phyloP scores from a whole-genome alignment of 306 rosid genomes.

The Cucurbita pepo region DNA sequence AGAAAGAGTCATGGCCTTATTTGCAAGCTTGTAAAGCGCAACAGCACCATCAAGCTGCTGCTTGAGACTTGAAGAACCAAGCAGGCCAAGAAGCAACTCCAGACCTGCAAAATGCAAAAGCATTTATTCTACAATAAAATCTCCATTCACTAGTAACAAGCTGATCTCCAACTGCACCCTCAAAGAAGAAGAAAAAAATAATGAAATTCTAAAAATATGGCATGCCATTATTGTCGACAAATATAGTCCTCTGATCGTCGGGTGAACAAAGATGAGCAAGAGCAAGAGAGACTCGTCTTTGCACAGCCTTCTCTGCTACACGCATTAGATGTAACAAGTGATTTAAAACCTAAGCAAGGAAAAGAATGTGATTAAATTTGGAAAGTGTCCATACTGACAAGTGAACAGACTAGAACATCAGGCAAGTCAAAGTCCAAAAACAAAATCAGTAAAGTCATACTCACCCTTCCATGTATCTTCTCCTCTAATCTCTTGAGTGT shows the following conservation, averaged over 20 bases:
- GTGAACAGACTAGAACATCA: not conserved
- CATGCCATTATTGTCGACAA: slow-evolving; percentile 65
- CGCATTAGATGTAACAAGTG: slow-evolving; percentile 86
- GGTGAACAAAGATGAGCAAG: slow-evolving; percentile 93
- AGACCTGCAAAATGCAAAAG: slow-evolving; percentile 37
- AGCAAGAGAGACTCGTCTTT: slow-evolving; percentile 79
- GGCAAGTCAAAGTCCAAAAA: not conserved
- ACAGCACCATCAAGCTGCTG: slow-evolving; percentile 91
- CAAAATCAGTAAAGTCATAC: not conserved
- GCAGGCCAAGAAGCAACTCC: slow-evolving; percentile 84
- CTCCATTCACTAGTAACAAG: not conserved
- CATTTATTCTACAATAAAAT: not conserved
- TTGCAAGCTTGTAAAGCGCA: slow-evolving; percentile 76
- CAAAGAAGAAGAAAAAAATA: not conserved
- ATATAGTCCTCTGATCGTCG: slow-evolving; percentile 64
- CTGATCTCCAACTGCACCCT: not conserved
- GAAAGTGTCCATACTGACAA: not conserved
- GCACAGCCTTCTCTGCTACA: slow-evolving; percentile 64
- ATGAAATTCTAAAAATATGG: slow-evolving; percentile 1
- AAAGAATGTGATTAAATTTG: slow-evolving; percentile 19
- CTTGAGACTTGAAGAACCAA: slow-evolving; percentile 50
- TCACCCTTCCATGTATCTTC: slow-evolving; percentile 86
- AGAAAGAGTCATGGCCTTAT: slow-evolving; percentile 63
- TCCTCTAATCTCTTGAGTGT: slow-evolving; percentile 97
- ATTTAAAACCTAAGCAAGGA: slow-evolving; percentile 53